Conservation (phyloP, 2,329 filamentous ascomycete species). For the Monilinia fructigena region DNA sequence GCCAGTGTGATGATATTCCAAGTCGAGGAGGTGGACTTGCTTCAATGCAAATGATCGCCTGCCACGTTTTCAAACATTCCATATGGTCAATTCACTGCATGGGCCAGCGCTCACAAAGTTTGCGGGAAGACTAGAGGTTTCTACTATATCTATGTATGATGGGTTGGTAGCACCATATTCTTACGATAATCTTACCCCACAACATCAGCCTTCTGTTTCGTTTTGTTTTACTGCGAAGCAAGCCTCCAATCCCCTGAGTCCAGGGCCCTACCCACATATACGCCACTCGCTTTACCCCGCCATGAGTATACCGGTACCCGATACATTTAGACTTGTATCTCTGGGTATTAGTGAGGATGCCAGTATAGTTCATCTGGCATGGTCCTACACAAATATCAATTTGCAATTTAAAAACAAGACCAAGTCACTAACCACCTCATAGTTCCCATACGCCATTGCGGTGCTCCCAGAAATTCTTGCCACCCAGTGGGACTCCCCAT, state of each 20-base stretch:
- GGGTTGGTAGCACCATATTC: constrained; percentile 3
- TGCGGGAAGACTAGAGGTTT: constrained; percentile 14
- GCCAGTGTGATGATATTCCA: constrained; percentile 7
- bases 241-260: neutral
- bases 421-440: constrained; percentile 28
- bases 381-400: neutral
- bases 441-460: constrained; percentile 77
- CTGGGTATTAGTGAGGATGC: constrained; percentile 1
- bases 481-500: constrained; percentile 63
- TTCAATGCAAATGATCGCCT: constrained; percentile 19
- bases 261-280: constrained; percentile 6
- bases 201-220: neutral
- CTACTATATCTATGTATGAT: constrained; percentile 9
- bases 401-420: constrained; percentile 10
- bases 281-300: constrained; percentile 16
- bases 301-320: constrained; percentile 13
- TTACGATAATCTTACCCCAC: constrained; percentile 3
- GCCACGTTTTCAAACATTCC: constrained; percentile 1
- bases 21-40: neutral
- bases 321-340: constrained; percentile 14
- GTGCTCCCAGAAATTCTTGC: constrained; percentile 63
- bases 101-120: constrained; percentile 16
- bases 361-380: constrained; percentile 8
- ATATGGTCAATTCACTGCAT: constrained; percentile 13
- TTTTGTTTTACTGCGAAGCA: constrained; percentile 8